Conservation (phyloP, 352 stramenopile genomes). For the Globisporangium recalcitrans region DNA sequence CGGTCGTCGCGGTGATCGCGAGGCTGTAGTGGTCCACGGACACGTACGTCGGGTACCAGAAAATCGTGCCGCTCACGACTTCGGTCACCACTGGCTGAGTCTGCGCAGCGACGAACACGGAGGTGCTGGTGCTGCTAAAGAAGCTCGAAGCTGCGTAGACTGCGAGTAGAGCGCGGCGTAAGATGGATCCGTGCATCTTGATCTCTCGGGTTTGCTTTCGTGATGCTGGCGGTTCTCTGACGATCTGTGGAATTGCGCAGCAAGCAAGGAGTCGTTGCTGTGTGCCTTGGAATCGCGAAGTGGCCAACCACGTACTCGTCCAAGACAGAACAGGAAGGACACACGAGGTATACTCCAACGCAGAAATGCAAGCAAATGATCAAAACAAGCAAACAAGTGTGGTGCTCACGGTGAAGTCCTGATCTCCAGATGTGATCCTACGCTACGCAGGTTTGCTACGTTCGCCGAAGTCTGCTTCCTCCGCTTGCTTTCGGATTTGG, state of each 20-base stretch:
- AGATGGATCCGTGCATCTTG: background rate
- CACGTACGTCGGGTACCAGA: slow-evolving; percentile 37
- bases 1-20: slow-evolving; percentile 27
- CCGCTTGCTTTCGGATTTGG: too few relatives aligned
- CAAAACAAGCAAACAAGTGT: too few relatives aligned
- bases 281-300: background rate
- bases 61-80: slow-evolving; percentile 51
- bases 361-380: background rate
- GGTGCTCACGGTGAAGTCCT: too few relatives aligned
- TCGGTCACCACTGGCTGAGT: slow-evolving; percentile 30
- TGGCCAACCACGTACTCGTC: background rate
- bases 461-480: too few relatives aligned
- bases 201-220: background rate
- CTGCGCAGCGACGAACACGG: slow-evolving; percentile 4
- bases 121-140: background rate
- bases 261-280: background rate
- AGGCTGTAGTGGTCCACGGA: slow-evolving; percentile 62
- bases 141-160: background rate
- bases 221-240: background rate
- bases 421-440: too few relatives aligned
- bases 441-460: too few relatives aligned
- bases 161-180: background rate
- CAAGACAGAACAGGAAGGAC: background rate
- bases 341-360: too few relatives aligned
- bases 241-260: background rate